A percentile compares a stretch with the other conserved stretches of the same genome.
Conservation (phyloP, 805 yeast species). For the Cyberlindnera mrakii region DNA sequence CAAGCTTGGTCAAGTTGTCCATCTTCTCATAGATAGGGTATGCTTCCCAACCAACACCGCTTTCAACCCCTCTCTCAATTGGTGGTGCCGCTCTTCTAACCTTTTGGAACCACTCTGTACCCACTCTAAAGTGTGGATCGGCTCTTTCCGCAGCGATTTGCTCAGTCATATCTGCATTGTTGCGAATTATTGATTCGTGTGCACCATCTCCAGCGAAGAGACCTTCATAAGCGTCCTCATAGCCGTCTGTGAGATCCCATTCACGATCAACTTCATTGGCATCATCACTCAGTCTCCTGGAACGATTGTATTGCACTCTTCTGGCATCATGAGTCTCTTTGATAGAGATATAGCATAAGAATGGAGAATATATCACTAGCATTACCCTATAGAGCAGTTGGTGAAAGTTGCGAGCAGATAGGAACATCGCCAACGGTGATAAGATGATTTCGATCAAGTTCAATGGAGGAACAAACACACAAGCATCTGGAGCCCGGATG, state of each 20-base stretch:
- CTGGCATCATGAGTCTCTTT: conserved; percentile 64
- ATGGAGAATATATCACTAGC: conserved; percentile 64
- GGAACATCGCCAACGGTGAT: conserved; percentile 38
- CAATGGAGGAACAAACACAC: conserved; percentile 80
- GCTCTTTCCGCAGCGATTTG: conserved; percentile 60
- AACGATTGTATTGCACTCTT: conserved; percentile 65
- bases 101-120: conserved; percentile 44
- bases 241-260: conserved; percentile 84
- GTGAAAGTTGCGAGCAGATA: conserved; percentile 24
- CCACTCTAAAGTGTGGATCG: conserved; percentile 64
- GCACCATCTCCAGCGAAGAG: conserved; percentile 24
- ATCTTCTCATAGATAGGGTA: conserved; percentile 49
- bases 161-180: conserved; percentile 34
- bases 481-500: conserved; percentile 83
- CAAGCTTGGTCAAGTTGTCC: conserved; percentile 27
- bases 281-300: conserved; percentile 62
- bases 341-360: conserved; percentile 51
- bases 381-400: conserved; percentile 51
- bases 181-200: conserved; percentile 22
- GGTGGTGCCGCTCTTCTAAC: conserved; percentile 53
- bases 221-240: conserved; percentile 29
- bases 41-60: conserved; percentile 61
- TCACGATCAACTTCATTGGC: conserved; percentile 72
- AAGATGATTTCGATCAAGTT: conserved; percentile 62
- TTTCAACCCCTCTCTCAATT: conserved; percentile 44